Evolutionary conservation across 1,139 yeast species (phyloP), one percentile per base, ranked within the genome.

Genomic region (Debaryomyces robertsiae): DNA sequence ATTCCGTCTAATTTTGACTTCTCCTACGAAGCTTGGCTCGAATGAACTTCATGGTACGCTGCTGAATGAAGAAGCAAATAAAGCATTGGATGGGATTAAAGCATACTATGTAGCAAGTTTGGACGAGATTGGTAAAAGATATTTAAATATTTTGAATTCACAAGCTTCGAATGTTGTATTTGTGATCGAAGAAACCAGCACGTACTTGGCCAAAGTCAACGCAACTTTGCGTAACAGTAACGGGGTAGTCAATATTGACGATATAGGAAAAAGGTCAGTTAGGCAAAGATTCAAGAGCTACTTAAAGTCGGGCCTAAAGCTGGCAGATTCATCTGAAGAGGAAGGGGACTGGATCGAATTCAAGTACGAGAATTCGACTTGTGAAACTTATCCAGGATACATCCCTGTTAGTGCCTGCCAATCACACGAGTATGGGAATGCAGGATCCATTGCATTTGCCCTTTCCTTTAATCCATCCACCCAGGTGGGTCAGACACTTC

Each of bases 341-440:
- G 28, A 37, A 11, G 14, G 28, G 5, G 47, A 51, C 4, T 58
- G 61, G 61, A 39, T 53, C 4, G 58, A 58, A 35, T 45, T 50
- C 18, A 30, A 39, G 3, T 46, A 46, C 27, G 39, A 39, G 9
- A 39, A 50, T 14, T 18, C 33, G 2, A 29, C 39, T 4, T 22
- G 28, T 1, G 36, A 27, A 3, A 39, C 31, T 7, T 59, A 55
- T 30, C 55, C 57, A 2, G 63, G 61, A 3, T 48, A 42, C 19
- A 46, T 60, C 32, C 63, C 65, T 1, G 49, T 55, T 3, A 57
- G 60, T 33, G 45, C 55, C 1, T 60, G 65, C 35, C 61, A 56
- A 27, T 56, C 62, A 2, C 59, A 53, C 25, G 51, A 55, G 30
- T 42, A 29, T 24, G 64, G 62, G 2, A 45, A 52, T 3, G 38